Evolutionary conservation across 106 monocot genomes (phyloP).

Genomic region (Dioscorea alata): DNA sequence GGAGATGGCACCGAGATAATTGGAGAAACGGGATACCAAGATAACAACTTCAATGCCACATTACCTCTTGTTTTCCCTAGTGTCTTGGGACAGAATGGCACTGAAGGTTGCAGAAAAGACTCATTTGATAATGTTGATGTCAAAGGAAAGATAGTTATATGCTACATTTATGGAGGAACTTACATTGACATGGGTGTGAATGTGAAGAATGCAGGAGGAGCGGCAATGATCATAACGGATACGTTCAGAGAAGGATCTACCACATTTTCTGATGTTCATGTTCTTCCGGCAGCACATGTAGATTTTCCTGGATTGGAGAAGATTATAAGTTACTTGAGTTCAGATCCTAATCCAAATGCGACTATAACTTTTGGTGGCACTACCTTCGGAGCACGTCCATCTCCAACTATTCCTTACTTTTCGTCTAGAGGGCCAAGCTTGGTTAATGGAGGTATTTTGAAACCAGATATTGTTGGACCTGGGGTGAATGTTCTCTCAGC

Average conservation of each 20-base stretch:
- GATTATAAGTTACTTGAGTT: not conserved
- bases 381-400: not conserved
- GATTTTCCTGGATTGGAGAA: not conserved
- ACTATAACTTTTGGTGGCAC: not conserved
- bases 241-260: not conserved
- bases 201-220: slow-evolving; percentile 1
- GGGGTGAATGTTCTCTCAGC: slow-evolving; percentile 1
- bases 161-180: too few species aligned
- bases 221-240: not conserved
- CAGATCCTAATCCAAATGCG: not conserved
- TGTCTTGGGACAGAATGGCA: not conserved
- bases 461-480: slow-evolving; percentile 5
- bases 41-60: not conserved
- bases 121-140: slow-evolving; percentile 7
- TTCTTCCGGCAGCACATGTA: not conserved
- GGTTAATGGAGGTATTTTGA: not conserved
- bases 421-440: not conserved
- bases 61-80: not conserved
- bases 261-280: not conserved
- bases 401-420: not conserved
- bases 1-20: slow-evolving; percentile 7
- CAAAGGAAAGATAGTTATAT: slow-evolving; percentile 11
- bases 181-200: not conserved
- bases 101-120: not conserved
- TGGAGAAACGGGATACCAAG: slow-evolving; percentile 6